These are phyloP conservation scores for Apiospora koreana DNA, from an alignment of 2,329 filamentous ascomycete genomes.

Conservation along the genomic window DNA sequence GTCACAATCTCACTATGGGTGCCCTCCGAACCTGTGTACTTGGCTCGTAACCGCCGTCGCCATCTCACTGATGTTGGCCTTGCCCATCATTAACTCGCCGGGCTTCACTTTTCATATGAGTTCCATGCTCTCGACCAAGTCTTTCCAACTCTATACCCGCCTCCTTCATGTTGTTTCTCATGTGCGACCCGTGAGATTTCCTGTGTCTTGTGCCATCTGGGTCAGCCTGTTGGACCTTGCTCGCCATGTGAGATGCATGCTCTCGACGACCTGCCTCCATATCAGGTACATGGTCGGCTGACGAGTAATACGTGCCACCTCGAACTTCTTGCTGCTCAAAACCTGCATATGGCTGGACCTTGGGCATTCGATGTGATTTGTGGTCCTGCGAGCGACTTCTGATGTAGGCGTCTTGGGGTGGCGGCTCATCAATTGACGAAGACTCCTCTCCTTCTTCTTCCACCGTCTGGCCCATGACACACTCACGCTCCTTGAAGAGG, in stretches of 20 bases:
- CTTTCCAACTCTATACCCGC: background rate
- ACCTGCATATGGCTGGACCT: constrained; percentile 21
- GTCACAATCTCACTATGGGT: background rate
- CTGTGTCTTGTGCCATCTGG: background rate
- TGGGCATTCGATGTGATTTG: constrained; percentile 16
- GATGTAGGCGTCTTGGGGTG: background rate
- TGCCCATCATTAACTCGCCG: background rate
- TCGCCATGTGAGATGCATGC: background rate
- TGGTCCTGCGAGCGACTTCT: background rate
- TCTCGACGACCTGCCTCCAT: background rate
- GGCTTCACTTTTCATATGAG: background rate
- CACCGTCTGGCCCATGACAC: constrained; percentile 39
- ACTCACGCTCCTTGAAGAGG: constrained; percentile 34
- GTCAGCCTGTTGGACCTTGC: background rate
- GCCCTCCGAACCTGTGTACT: background rate
- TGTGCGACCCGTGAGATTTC: background rate
- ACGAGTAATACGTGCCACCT: background rate
- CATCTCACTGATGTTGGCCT: background rate
- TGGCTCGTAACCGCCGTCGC: background rate
- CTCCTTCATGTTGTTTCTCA: background rate
- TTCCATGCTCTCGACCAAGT: background rate
- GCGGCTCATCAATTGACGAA: background rate
- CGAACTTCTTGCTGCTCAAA: constrained; percentile 16
- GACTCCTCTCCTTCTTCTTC: constrained; percentile 34
- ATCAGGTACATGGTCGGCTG: background rate